Conservation (phyloP, 2,329 filamentous ascomycete genomes). For the Cordyceps tenuipes region DNA sequence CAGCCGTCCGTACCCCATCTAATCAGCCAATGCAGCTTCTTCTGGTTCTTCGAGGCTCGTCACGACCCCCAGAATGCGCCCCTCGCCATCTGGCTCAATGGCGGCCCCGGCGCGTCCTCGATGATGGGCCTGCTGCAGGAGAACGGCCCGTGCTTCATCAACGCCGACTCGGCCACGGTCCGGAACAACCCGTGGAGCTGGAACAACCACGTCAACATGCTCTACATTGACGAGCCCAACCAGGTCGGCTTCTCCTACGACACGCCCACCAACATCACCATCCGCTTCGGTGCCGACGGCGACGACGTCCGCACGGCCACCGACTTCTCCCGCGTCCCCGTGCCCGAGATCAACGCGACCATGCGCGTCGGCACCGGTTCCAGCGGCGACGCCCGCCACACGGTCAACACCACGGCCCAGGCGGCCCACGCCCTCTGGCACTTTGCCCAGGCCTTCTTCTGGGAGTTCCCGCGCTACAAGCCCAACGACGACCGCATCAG, state of each 20-base stretch:
- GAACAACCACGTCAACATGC: constrained; percentile 46
- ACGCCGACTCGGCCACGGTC: constrained; percentile 42
- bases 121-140: constrained; percentile 58
- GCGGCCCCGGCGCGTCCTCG: constrained; percentile 53
- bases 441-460: constrained; percentile 54
- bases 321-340: constrained; percentile 27
- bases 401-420: constrained; percentile 42
- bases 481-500: constrained; percentile 48
- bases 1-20: neutral
- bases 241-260: constrained; percentile 64
- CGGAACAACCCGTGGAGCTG: constrained; percentile 53
- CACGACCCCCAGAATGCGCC: constrained; percentile 29
- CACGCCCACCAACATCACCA: constrained; percentile 51
- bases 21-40: constrained; percentile 25
- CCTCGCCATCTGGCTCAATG: constrained; percentile 57
- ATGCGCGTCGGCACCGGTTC: constrained; percentile 25
- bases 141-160: constrained; percentile 43
- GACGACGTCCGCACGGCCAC: constrained; percentile 32
- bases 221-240: constrained; percentile 54
- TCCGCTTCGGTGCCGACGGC: constrained; percentile 41
- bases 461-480: constrained; percentile 49
- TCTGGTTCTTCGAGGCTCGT: constrained; percentile 43
- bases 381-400: constrained; percentile 22
- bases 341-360: constrained; percentile 30
- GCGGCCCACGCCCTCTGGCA: constrained; percentile 55